Conservation (phyloP, 2,329 filamentous ascomycete species). For the Penicillium nordicum region DNA sequence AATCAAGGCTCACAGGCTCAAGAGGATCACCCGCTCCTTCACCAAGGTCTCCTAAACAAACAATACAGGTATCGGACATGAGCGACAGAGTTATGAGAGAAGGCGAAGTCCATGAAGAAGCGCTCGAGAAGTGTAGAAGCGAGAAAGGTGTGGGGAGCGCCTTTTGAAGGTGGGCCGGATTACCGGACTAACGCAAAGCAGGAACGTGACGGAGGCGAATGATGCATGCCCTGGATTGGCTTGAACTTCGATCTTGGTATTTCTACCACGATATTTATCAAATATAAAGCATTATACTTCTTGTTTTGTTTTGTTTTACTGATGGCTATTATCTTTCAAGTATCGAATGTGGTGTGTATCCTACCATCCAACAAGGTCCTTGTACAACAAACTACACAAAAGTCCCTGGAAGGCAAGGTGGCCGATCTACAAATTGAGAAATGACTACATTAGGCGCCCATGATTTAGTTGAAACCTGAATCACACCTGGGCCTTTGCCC, state of each 20-base stretch:
- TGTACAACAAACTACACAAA: not conserved
- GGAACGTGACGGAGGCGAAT: constrained; percentile 40
- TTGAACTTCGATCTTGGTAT: not conserved
- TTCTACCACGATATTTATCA: not conserved
- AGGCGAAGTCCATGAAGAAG: constrained; percentile 27
- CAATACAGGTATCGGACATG: constrained; percentile 68
- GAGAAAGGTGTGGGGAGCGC: constrained; percentile 32
- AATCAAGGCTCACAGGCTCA: constrained; percentile 42
- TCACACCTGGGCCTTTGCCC: not conserved
- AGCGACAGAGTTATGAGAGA: constrained; percentile 24
- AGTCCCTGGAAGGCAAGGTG: not conserved
- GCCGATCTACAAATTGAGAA: not conserved
- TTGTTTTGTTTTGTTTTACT: too few species aligned
- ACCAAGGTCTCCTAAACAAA: constrained; percentile 68
- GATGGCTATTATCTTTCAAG: not conserved
- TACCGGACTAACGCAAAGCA: constrained; percentile 39
- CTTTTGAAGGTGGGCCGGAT: constrained; percentile 42
- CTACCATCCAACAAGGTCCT: not conserved
- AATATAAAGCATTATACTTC: not conserved
- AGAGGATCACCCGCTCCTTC: constrained; percentile 53
- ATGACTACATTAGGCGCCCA: constrained; percentile 1
- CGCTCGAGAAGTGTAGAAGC: constrained; percentile 22
- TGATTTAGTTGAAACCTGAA: not conserved
- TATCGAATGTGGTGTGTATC: not conserved
- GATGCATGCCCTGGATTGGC: constrained; percentile 10